Evolutionary conservation across 768 basidiomycete genomes (phyloP), one percentile per base, ranked within the genome.

Genomic region (Tulasnella sp.): DNA sequence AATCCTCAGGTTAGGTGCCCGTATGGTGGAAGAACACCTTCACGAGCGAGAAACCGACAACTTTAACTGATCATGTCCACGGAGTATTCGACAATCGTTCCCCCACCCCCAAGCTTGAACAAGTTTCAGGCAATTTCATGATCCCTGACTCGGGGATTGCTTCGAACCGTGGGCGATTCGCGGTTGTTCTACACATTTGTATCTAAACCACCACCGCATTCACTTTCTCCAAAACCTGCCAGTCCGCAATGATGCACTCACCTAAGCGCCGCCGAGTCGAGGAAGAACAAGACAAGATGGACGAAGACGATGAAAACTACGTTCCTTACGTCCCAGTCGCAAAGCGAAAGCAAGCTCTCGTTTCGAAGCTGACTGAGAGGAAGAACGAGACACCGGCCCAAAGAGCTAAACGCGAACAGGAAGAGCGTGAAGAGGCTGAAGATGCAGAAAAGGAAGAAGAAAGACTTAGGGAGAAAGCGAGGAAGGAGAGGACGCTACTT

Each of bases 241-340:
- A 37, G 12, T 39, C 49, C 17, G 14, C 42, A 70, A 4, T 9
- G 0, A 76, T 76, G 67, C 49, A 36, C 14, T 68, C 76, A 19
- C 77, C 76, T 2, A 77, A 78, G 37, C 77, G 76, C 17, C 68
- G 78, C 19, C 25, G 76, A 29, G 52, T 77, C 1, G 77, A 67
- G n/a, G 34, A 72, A 29, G 58, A 70, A 31, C 14, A 39, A 12
- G 37, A 29, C 25, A 37, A 19, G 37, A 52, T 58, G 17, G 77
- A 76, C 22, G 88, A 89, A 38, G 86, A 88, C 34, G 84, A 85
- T 74, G 87, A 89, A 71, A 82, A 86, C 29, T 96, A 95, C 81
- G 90, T 91, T 77, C 92, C 93, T 0, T 99, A 98, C 82, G 83
- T 99, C 40, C 90, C 97, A 14, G 91, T 98, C 40, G 88, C 92